These are phyloP conservation scores for Talinum fruticosum DNA, from an alignment of 148 eudicot genomes.

Conservation along the genomic window DNA sequence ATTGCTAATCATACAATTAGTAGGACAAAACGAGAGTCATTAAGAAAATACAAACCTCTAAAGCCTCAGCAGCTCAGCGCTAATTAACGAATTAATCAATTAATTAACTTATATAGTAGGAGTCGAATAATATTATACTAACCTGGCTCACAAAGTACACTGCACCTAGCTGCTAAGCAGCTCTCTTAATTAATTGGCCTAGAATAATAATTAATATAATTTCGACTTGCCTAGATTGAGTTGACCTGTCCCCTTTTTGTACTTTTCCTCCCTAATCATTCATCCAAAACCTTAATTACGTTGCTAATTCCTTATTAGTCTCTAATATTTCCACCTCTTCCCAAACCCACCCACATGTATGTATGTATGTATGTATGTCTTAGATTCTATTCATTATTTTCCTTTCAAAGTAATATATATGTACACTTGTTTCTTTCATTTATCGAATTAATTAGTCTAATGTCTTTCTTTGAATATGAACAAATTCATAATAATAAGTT, in stretches of 20 bases:
- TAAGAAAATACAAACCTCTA: background rate
- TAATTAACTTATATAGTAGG: too few relatives aligned
- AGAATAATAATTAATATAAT: background rate
- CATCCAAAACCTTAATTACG: background rate
- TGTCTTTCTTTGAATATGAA: too few relatives aligned
- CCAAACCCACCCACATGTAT: too few relatives aligned
- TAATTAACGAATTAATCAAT: background rate
- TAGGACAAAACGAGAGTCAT: background rate
- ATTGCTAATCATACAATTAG: background rate
- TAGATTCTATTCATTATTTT: too few relatives aligned
- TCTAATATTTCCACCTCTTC: too few relatives aligned
- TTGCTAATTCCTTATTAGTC: background rate
- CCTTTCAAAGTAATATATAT: too few relatives aligned
- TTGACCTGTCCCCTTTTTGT: slow-evolving; percentile 11
- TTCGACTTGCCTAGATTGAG: slow-evolving; percentile 33
- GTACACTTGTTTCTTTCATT: too few relatives aligned
- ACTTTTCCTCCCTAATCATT: background rate
- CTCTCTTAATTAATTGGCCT: background rate
- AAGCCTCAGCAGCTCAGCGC: background rate
- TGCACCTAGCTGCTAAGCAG: slow-evolving; percentile 20
- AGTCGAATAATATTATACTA: slow-evolving; percentile 7
- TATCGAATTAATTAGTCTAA: too few relatives aligned
- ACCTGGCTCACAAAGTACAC: slow-evolving; percentile 12
- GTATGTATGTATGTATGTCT: too few relatives aligned
- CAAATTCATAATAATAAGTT: too few relatives aligned